These are phyloP conservation scores for Conringia planisiliqua DNA, from an alignment of 345 rosid species.

Conservation along the genomic window DNA sequence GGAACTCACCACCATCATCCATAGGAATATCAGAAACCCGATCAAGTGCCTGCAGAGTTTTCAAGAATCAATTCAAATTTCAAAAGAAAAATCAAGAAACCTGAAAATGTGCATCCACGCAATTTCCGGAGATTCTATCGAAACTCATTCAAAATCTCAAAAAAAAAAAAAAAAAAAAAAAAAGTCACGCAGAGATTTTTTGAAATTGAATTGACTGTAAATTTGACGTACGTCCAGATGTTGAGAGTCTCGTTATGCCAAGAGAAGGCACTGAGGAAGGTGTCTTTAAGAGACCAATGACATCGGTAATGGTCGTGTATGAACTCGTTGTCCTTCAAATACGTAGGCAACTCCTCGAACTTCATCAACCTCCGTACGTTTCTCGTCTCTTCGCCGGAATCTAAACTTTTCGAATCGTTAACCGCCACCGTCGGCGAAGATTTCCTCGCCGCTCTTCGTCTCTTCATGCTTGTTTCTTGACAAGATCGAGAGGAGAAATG, in stretches of 20 bases:
- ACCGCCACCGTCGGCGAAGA: slow-evolving; percentile 4
- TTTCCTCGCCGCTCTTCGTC: slow-evolving; percentile 16
- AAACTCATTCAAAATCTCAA: neutral
- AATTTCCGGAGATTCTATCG: too few species aligned
- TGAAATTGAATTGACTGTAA: neutral
- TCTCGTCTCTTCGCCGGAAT: slow-evolving; percentile 12
- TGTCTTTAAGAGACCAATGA: slow-evolving; percentile 82
- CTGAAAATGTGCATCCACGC: too few species aligned
- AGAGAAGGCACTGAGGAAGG: slow-evolving; percentile 62
- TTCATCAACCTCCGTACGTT: slow-evolving; percentile 48
- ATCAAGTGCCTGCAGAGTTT: slow-evolving; percentile 53
- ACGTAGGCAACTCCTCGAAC: slow-evolving; percentile 72
- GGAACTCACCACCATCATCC: slow-evolving; percentile 56
- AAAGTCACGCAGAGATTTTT: neutral
- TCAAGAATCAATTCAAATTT: neutral
- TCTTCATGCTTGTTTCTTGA: slow-evolving; percentile 3
- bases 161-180: neutral
- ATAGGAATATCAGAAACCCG: slow-evolving; percentile 65
- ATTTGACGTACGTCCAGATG: slow-evolving; percentile 72
- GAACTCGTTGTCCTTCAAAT: slow-evolving; percentile 79
- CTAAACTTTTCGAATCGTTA: neutral
- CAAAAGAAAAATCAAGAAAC: neutral
- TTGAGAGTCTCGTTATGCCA: slow-evolving; percentile 96
- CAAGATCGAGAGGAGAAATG: neutral
- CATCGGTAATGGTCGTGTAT: slow-evolving; percentile 81